Percentiles rank a stretch among this genome's conserved stretches.
phyloP scores from a whole-genome alignment of 768 basidiomycete species.

The Trametes villosa region DNA sequence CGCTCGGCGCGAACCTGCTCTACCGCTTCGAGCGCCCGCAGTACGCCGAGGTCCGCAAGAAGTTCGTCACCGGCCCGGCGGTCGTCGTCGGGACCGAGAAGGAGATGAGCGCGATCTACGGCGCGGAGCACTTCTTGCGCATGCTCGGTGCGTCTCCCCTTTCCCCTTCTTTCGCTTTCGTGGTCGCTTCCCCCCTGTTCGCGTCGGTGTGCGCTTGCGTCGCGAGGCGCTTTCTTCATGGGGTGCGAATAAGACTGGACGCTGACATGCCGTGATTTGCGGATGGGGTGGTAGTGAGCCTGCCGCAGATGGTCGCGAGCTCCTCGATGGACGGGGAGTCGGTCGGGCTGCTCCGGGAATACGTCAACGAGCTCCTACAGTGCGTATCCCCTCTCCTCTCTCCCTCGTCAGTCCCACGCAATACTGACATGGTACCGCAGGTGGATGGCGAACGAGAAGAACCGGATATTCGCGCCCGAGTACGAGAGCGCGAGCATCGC shows the following conservation, averaged over 20 bases:
- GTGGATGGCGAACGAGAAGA: constrained; percentile 78
- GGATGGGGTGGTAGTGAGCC: too few relatives aligned
- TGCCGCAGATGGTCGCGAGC: constrained; percentile 88
- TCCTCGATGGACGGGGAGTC: constrained; percentile 93
- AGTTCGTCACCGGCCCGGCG: constrained; percentile 72
- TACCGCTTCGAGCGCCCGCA: constrained; percentile 97
- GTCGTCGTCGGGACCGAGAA: constrained; percentile 72
- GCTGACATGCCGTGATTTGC: too few relatives aligned
- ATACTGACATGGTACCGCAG: constrained; percentile 40
- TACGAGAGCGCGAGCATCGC: constrained; percentile 77
- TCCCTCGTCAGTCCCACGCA: neutral
- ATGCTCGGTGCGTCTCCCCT: constrained; percentile 74
- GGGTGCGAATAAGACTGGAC: too few relatives aligned
- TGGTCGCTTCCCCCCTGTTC: too few relatives aligned
- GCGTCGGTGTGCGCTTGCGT: too few relatives aligned
- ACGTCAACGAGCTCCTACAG: constrained; percentile 87
- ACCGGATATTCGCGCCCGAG: constrained; percentile 72
- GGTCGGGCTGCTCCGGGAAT: constrained; percentile 80
- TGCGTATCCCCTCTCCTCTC: constrained; percentile 42
- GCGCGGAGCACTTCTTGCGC: constrained; percentile 90
- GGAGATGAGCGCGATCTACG: constrained; percentile 90
- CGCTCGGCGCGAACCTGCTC: constrained; percentile 85
- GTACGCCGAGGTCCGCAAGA: constrained; percentile 78
- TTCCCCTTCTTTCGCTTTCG: neutral
- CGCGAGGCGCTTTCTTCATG: too few relatives aligned